Conservation (phyloP, 2,329 filamentous ascomycete species). For the Diaporthe ampelina region DNA sequence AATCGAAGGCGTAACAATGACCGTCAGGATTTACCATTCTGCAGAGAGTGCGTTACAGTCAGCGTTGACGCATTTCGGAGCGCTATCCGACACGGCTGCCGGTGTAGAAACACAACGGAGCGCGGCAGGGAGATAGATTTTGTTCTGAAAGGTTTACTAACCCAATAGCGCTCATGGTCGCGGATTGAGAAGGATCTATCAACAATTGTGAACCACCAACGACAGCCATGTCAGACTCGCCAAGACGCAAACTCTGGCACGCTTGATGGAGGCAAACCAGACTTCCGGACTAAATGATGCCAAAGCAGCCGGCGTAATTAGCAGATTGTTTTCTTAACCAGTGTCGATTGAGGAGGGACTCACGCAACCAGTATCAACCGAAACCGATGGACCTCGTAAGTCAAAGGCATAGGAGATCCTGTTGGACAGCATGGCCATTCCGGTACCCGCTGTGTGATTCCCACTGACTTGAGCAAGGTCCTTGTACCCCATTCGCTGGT, state of each 20-base stretch:
- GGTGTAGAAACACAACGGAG: not conserved
- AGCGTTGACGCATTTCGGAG: not conserved
- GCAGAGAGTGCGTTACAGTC: not conserved
- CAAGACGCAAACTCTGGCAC: slow-evolving; percentile 48
- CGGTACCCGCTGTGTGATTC: slow-evolving; percentile 42
- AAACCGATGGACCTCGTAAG: slow-evolving; percentile 48
- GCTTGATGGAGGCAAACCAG: slow-evolving; percentile 51
- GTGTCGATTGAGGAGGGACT: not conserved
- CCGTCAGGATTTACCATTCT: slow-evolving; percentile 45
- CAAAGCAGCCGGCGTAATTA: not conserved
- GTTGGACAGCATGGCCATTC: slow-evolving; percentile 45
- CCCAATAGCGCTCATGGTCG: slow-evolving; percentile 41
- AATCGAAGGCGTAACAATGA: slow-evolving; percentile 48
- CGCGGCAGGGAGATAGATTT: not conserved
- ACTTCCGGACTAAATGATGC: slow-evolving; percentile 45
- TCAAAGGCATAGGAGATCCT: slow-evolving; percentile 49
- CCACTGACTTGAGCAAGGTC: slow-evolving; percentile 42
- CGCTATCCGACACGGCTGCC: not conserved
- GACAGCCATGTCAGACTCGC: slow-evolving; percentile 49
- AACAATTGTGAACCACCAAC: slow-evolving; percentile 47
- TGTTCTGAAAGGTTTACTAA: not conserved
- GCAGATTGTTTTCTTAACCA: not conserved
- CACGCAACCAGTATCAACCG: slow-evolving; percentile 52
- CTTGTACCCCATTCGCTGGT: slow-evolving; percentile 40
- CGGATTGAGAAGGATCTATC: slow-evolving; percentile 45